Evolutionary conservation across 2,329 filamentous ascomycete genomes (phyloP).

Genomic region (Grosmannia huntii): DNA sequence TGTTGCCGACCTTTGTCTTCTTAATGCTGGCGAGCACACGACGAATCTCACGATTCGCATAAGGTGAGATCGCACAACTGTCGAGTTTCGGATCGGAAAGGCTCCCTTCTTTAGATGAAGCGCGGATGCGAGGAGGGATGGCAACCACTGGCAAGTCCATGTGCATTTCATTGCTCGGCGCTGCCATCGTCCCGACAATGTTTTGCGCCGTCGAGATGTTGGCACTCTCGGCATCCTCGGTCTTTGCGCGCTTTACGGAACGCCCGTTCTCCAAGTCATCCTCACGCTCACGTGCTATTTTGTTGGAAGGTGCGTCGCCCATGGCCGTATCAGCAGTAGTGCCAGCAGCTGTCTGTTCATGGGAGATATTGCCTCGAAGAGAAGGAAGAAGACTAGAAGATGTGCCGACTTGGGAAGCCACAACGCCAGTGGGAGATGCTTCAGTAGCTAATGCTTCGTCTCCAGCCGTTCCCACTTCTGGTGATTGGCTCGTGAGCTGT

Average conservation of each 20-base stretch:
- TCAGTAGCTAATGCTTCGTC: neutral
- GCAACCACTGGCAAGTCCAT: conserved; percentile 13
- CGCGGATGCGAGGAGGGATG: conserved; percentile 15
- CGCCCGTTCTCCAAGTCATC: conserved; percentile 57
- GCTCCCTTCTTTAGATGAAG: conserved; percentile 22
- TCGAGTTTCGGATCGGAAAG: conserved; percentile 31
- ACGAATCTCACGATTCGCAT: conserved; percentile 49
- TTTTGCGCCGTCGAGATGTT: conserved; percentile 8
- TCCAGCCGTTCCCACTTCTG: neutral
- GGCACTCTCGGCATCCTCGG: conserved; percentile 24
- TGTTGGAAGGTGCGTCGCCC: conserved; percentile 35
- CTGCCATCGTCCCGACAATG: neutral
- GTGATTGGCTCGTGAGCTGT: neutral
- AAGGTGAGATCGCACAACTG: conserved; percentile 39
- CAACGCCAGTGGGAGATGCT: neutral
- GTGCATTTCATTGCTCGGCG: conserved; percentile 11
- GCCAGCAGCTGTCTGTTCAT: conserved; percentile 15
- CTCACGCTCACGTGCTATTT: conserved; percentile 64
- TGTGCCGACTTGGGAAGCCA: neutral
- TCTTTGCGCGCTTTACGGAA: conserved; percentile 68
- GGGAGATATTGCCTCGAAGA: conserved; percentile 19
- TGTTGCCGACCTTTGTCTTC: conserved; percentile 67
- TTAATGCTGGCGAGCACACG: conserved; percentile 63
- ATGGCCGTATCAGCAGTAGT: conserved; percentile 27
- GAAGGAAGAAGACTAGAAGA: conserved; percentile 10